phyloP scores from a whole-genome alignment of 2,329 filamentous ascomycete genomes.

The Aspergillus brunneoviolaceus region DNA sequence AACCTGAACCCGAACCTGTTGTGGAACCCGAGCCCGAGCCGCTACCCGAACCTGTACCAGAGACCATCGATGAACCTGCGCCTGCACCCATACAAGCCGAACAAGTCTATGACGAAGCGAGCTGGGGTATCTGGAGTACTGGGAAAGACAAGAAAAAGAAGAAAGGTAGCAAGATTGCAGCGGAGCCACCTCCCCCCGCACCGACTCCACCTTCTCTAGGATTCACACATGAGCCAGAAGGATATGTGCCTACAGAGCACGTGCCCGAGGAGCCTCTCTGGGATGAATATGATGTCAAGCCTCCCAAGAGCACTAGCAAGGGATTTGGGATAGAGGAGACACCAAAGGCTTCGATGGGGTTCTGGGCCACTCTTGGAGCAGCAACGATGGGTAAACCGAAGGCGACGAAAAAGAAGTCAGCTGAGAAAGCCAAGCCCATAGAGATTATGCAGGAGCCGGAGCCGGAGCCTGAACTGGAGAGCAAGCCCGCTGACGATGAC shows the following conservation, averaged over 20 bases:
- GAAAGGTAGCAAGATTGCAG: constrained; percentile 48
- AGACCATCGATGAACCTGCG: constrained; percentile 20
- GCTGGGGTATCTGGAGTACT: constrained; percentile 38
- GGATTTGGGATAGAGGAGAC: constrained; percentile 37
- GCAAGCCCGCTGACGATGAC: constrained; percentile 17
- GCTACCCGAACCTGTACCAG: constrained; percentile 20
- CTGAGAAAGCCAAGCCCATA: constrained; percentile 48
- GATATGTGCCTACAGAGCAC: constrained; percentile 25
- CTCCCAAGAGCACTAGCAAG: constrained; percentile 38
- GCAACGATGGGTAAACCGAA: constrained; percentile 40
- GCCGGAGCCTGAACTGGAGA: constrained; percentile 10
- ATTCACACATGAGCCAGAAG: constrained; percentile 39
- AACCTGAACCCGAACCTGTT: constrained; percentile 22
- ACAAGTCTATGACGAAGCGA: constrained; percentile 22
- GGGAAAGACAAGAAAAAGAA: constrained; percentile 50
- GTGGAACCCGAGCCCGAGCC: constrained; percentile 29
- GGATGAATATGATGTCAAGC: constrained; percentile 39
- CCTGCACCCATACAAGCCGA: constrained; percentile 24
- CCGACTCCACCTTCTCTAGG: constrained; percentile 50
- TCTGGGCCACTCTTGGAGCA: constrained; percentile 47
- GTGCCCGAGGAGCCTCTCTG: constrained; percentile 39
- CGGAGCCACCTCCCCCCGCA: constrained; percentile 48
- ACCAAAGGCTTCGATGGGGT: constrained; percentile 40
- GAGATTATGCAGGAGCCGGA: constrained; percentile 14
- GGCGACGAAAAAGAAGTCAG: constrained; percentile 47